These are phyloP conservation scores for Extremus antarcticus DNA, from an alignment of 495 filamentous ascomycete genomes.

Conservation along the genomic window DNA sequence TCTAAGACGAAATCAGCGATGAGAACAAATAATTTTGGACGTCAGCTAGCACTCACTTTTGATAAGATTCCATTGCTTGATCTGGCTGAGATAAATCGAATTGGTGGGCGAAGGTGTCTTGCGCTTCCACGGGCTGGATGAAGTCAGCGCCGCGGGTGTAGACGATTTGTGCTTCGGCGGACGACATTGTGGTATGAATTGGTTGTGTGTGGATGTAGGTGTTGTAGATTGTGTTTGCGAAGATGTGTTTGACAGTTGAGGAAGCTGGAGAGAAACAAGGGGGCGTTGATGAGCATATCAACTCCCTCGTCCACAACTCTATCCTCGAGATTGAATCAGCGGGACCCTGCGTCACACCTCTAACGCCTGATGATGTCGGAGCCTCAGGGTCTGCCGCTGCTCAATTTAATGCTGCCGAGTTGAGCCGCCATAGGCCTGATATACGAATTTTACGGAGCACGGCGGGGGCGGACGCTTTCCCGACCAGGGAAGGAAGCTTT, in stretches of 20 bases:
- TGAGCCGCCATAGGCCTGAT: neutral
- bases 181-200: constrained; percentile 11
- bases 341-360: constrained; percentile 3
- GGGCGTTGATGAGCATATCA: too few species aligned
- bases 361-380: neutral
- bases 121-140: constrained; percentile 21
- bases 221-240: neutral
- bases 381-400: neutral
- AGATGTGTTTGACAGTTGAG: too few species aligned
- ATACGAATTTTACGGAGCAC: too few species aligned
- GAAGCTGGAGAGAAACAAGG: too few species aligned
- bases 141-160: constrained; percentile 17
- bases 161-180: constrained; percentile 18
- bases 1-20: constrained; percentile 5
- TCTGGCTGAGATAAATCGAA: constrained; percentile 22
- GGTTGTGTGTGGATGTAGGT: neutral
- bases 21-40: too few species aligned
- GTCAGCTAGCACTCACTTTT: too few species aligned
- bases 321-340: too few species aligned
- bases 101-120: constrained; percentile 26
- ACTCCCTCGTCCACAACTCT: too few species aligned
- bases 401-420: neutral
- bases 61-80: constrained; percentile 26
- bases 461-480: neutral
- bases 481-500: neutral